Conservation (phyloP, 371 early-diverging fungal genomes). For the Blakeslea trispora region DNA sequence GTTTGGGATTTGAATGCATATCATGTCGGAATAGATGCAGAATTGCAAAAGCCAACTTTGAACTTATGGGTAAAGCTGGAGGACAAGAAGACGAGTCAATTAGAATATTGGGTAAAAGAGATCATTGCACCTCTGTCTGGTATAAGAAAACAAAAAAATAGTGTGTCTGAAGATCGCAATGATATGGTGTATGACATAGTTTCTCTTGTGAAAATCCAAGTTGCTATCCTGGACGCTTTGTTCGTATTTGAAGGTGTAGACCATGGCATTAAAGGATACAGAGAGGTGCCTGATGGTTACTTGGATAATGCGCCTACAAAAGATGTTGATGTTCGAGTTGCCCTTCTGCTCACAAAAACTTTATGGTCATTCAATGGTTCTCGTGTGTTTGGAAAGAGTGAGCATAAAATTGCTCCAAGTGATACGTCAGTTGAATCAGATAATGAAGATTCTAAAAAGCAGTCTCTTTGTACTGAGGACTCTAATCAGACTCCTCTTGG, state of each 20-base stretch:
- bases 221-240: constrained; percentile 6
- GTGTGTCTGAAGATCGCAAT: background rate
- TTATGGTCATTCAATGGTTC: constrained; percentile 31
- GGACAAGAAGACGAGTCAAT: constrained; percentile 3
- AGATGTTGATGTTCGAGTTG: constrained; percentile 20
- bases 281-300: constrained; percentile 29
- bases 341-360: constrained; percentile 15
- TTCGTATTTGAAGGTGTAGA: constrained; percentile 33
- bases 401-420: constrained; percentile 3
- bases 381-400: constrained; percentile 14
- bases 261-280: constrained; percentile 30
- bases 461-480: background rate
- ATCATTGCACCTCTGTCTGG: constrained; percentile 2
- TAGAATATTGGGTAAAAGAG: constrained; percentile 29
- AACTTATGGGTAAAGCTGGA: constrained; percentile 19
- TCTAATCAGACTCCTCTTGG: constrained; percentile 10
- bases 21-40: constrained; percentile 22
- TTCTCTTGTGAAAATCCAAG: constrained; percentile 10
- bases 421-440: constrained; percentile 1
- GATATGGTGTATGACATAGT: background rate
- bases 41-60: constrained; percentile 18
- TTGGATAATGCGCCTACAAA: constrained; percentile 44
- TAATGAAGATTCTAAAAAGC: constrained; percentile 4
- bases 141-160: background rate
- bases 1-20: constrained; percentile 25